A percentile compares a stretch with the other conserved stretches of the same genome.
These are phyloP conservation scores for Meredithiella fracta DNA, from an alignment of 2,329 filamentous ascomycete species.

Conservation along the genomic window DNA sequence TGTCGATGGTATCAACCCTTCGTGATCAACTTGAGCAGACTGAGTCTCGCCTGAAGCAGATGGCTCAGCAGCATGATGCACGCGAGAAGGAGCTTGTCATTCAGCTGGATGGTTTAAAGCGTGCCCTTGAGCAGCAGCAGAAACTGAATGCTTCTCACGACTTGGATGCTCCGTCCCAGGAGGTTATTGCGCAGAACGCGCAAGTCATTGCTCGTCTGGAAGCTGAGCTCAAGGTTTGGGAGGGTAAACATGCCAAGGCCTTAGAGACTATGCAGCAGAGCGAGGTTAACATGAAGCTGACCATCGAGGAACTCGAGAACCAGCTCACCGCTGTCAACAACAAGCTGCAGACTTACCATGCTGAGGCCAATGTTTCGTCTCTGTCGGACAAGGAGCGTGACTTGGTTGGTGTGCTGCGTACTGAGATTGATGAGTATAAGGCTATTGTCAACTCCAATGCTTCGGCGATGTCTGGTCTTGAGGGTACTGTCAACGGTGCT, in stretches of 20 bases:
- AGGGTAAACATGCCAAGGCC: conserved; percentile 55
- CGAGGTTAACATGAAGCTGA: conserved; percentile 55
- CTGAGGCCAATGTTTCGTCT: conserved; percentile 28
- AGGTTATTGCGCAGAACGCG: conserved; percentile 10
- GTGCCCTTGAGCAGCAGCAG: conserved; percentile 12
- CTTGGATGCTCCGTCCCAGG: conserved; percentile 3
- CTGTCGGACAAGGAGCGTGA: conserved; percentile 37
- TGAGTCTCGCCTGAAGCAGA: conserved; percentile 58
- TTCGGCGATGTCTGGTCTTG: conserved; percentile 54
- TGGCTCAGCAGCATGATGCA: conserved; percentile 55
- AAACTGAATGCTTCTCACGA: background rate
- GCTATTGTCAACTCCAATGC: conserved; percentile 52
- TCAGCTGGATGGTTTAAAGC: conserved; percentile 42
- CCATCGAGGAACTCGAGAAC: conserved; percentile 55
- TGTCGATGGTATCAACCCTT: conserved; percentile 74
- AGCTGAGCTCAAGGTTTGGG: conserved; percentile 56
- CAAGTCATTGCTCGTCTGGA: conserved; percentile 44
- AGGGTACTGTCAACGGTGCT: conserved; percentile 51
- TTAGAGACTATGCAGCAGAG: conserved; percentile 55
- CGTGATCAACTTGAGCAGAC: conserved; percentile 77
- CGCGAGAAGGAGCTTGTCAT: conserved; percentile 59
- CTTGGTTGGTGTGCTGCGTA: conserved; percentile 45
- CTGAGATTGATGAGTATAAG: conserved; percentile 70
- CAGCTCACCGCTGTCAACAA: conserved; percentile 38
- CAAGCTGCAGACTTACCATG: conserved; percentile 29